phyloP scores from a whole-genome alignment of 2,329 filamentous ascomycete genomes.

The Fusarium duplospermum region DNA sequence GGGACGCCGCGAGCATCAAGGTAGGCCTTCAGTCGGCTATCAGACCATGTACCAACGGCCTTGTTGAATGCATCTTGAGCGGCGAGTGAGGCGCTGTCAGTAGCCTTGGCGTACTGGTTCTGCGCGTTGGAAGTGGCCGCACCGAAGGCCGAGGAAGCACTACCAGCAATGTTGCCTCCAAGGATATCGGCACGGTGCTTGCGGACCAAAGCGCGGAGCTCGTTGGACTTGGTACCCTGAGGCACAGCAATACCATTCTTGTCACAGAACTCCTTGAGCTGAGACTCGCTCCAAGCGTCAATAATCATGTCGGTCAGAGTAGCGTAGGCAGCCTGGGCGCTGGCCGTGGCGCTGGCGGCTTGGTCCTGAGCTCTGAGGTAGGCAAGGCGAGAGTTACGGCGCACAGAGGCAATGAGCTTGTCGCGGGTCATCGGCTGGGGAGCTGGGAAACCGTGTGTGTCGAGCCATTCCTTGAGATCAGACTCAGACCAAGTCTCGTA shows the following conservation, averaged over 20 bases:
- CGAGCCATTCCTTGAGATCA: constrained; percentile 93
- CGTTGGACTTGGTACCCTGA: constrained; percentile 90
- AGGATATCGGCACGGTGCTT: constrained; percentile 82
- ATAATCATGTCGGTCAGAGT: constrained; percentile 86
- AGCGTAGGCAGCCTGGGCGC: constrained; percentile 76
- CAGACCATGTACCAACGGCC: constrained; percentile 74
- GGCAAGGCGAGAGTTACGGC: constrained; percentile 88
- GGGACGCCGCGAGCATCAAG: constrained; percentile 82
- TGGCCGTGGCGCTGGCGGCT: constrained; percentile 70
- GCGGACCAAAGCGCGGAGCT: constrained; percentile 88
- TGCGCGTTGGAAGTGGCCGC: constrained; percentile 80
- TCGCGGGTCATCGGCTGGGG: constrained; percentile 89
- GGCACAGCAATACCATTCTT: constrained; percentile 89
- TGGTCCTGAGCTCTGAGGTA: constrained; percentile 75
- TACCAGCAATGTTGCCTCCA: constrained; percentile 71
- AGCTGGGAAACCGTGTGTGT: constrained; percentile 84
- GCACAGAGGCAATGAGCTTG: constrained; percentile 87
- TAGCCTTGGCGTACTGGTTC: constrained; percentile 82
- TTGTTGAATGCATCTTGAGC: constrained; percentile 75
- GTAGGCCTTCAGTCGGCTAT: constrained; percentile 81
- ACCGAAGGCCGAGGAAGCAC: constrained; percentile 71
- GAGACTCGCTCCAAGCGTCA: constrained; percentile 87
- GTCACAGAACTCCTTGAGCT: constrained; percentile 93
- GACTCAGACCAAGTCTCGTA: constrained; percentile 93
- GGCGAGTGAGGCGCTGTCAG: constrained; percentile 72